Evolutionary conservation across 768 basidiomycete species (phyloP).

Genomic region (Termitomyces sp.): DNA sequence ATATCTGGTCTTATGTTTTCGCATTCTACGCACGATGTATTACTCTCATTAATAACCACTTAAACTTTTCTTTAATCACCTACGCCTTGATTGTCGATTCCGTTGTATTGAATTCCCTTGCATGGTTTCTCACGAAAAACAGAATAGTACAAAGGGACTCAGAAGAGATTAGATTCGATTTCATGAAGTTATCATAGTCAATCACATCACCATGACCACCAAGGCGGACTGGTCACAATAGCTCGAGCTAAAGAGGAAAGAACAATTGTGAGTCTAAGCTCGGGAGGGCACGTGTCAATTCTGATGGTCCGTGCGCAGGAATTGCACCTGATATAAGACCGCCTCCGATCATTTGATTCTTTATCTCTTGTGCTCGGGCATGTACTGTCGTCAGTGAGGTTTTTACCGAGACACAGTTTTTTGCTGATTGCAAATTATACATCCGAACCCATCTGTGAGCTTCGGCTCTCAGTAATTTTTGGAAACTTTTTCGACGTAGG

Average conservation of each 20-base stretch:
- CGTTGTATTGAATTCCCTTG: neutral
- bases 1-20: neutral
- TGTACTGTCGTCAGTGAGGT: conserved; percentile 95
- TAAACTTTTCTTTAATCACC: neutral
- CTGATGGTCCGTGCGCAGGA: conserved; percentile 49
- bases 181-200: no score
- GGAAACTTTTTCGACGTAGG: conserved; percentile 33
- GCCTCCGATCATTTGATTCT: conserved; percentile 15
- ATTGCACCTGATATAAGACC: conserved; percentile 29
- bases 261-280: no score
- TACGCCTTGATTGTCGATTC: neutral
- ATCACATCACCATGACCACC: no score
- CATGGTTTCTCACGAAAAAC: neutral
- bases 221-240: no score
- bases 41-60: conserved; percentile 7
- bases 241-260: no score
- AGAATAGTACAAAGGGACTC: neutral
- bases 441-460: conserved; percentile 91
- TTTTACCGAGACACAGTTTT: conserved; percentile 91
- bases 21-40: conserved; percentile 11
- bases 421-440: conserved; percentile 98
- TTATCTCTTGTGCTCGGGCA: conserved; percentile 92
- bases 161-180: no score
- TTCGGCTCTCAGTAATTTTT: conserved; percentile 92
- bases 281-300: neutral